These are phyloP conservation scores for Mallotus nudiflorus DNA, from an alignment of 345 rosid species.

Conservation along the genomic window DNA sequence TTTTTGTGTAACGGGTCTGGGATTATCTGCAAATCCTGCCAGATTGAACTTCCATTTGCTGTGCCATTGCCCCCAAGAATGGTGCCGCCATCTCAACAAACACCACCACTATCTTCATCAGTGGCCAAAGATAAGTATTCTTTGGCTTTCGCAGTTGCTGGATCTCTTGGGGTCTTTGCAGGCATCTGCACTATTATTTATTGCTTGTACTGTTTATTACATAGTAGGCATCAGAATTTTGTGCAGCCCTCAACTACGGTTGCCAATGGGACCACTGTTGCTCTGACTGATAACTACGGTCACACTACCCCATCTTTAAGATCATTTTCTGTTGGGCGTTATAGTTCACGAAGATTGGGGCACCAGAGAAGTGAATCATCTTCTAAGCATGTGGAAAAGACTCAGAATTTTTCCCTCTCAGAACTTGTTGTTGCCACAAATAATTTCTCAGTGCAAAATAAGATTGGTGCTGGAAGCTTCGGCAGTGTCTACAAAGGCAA, in stretches of 20 bases:
- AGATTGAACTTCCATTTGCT: conserved; percentile 42
- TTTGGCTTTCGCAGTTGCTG: conserved; percentile 36
- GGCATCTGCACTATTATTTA: conserved; percentile 44
- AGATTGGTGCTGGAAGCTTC: conserved; percentile 60
- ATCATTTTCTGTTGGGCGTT: conserved; percentile 27
- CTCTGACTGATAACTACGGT: conserved; percentile 10
- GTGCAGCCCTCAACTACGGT: conserved; percentile 21
- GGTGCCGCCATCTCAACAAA: conserved; percentile 21
- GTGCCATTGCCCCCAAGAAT: conserved; percentile 40
- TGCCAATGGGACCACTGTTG: conserved; percentile 1
- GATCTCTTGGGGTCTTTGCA: conserved; percentile 46
- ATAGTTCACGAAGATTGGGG: conserved; percentile 31
- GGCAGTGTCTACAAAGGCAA: conserved; percentile 54
- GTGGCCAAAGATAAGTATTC: conserved; percentile 29
- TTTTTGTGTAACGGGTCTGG: conserved; percentile 50
- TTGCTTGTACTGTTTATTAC: conserved; percentile 28
- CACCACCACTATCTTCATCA: conserved; percentile 19
- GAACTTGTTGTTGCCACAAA: conserved; percentile 49
- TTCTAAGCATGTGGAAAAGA: conserved; percentile 33
- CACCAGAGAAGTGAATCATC: conserved; percentile 47
- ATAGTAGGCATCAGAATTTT: conserved; percentile 12
- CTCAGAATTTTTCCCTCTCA: conserved; percentile 37
- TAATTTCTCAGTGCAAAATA: conserved; percentile 45
- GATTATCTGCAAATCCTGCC: conserved; percentile 54
- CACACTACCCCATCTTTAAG: conserved; percentile 21